Evolutionary conservation across 2,329 filamentous ascomycete genomes (phyloP), one percentile per base, ranked within the genome.

Genomic region (Mycosphaerella sp.): DNA sequence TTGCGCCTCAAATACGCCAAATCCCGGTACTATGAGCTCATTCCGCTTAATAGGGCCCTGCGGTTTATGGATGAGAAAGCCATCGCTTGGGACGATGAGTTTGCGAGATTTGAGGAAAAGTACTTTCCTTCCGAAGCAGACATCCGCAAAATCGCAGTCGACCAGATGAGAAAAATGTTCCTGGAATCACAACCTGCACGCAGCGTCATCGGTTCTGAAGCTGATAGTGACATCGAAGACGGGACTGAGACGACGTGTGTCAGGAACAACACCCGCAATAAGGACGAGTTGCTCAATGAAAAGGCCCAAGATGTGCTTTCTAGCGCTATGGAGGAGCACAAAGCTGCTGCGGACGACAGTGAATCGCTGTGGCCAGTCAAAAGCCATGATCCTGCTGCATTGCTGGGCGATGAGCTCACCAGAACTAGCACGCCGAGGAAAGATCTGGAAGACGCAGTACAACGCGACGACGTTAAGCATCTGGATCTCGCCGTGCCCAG

Each of bases 81-180:
- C 3, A 84, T 89, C 16, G 88, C 90, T 58, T 98, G 93, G 93
- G 94, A 98, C 64, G 82, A 85, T 18, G 82, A 82, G 0, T 98
- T 98, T 71, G 78, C 82, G 50, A 86, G 93, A 49, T 97, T 98
- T 53, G 94, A 98, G 66, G 81, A 84, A 39, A 87, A 95, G 61
- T 98, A 91, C 71, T 85, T 98, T 62, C 91, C 86, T 0, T 84
- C 91, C 0, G 94, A 98, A 68, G 97, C 95, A 64, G 93, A 98
- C 71, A 95, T 98, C 64, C 81, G 89, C 56, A 84, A 93, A 62
- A 75, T 98, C 54, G 95, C 93, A 10, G 89, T 91, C 52, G 78
- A 96, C 55, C 94, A 98, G 66, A 75, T 98, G 51, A 91, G 87
- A 66, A 95, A 94, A 67, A 87, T 98, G 67, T 98, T 98, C 65